phyloP scores from a whole-genome alignment of 371 early-diverging fungal genomes.

The Massospora cicadina region DNA sequence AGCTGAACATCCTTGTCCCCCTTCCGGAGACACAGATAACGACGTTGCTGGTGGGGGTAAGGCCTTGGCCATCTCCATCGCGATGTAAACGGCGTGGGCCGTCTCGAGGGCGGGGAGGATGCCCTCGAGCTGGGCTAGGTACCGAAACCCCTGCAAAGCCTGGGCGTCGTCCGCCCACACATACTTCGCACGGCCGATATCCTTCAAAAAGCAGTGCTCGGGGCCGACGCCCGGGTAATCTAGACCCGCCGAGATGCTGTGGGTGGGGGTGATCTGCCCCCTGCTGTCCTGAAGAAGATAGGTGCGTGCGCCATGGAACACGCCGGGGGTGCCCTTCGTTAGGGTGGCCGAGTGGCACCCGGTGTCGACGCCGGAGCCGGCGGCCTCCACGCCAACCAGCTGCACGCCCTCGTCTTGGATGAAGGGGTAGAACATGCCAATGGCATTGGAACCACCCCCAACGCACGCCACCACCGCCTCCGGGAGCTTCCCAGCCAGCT shows the following conservation, averaged over 20 bases:
- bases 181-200: constrained; percentile 72
- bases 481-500: constrained; percentile 66
- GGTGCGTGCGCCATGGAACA: constrained; percentile 89
- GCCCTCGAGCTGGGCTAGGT: constrained; percentile 74
- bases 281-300: constrained; percentile 80
- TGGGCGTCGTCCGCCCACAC: constrained; percentile 67
- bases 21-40: constrained; percentile 84
- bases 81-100: constrained; percentile 78
- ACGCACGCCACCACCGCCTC: constrained; percentile 91
- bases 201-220: constrained; percentile 85
- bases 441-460: constrained; percentile 89
- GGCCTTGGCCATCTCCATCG: constrained; percentile 54
- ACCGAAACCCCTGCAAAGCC: constrained; percentile 74
- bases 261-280: constrained; percentile 90
- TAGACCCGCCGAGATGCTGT: constrained; percentile 86
- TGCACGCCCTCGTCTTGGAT: constrained; percentile 59
- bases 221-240: constrained; percentile 97
- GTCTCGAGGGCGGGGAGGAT: constrained; percentile 92
- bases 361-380: constrained; percentile 72
- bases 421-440: constrained; percentile 94
- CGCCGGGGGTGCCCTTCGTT: constrained; percentile 72
- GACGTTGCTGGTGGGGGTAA: constrained; percentile 63
- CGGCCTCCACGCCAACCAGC: constrained; percentile 88
- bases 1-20: constrained; percentile 96
- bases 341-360: constrained; percentile 79